Base-by-base conservation (phyloP, 352 stramenopile genomes). In the Bremia lactucae region DNA sequence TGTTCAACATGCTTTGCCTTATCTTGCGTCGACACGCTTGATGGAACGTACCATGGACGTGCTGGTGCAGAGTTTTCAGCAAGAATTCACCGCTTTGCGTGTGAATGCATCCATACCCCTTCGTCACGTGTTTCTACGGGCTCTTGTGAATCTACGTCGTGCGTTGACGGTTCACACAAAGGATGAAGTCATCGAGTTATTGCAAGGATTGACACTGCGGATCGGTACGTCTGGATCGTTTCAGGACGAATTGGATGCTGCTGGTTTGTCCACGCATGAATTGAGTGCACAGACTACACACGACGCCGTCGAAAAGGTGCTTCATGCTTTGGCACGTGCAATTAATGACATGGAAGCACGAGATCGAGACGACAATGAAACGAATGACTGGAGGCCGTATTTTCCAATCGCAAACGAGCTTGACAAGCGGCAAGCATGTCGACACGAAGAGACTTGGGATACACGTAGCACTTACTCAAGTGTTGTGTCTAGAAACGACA, bases 321-420 rank as follows among this genome's bases (percentile, higher is more conserved):
- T 89, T 7, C 59, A 87, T 31, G 62, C 72, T 2, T 44, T 89
- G 2, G 77, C 68, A 21, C 38, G 80, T 2, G 36, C 49, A 0
- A 76, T 89, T 23, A 89, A 89, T 24, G 74, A 84, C 9, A 73
- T 63, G 0, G 77, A 89, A 34, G 54, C 84, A 50, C 74, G 87
- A 41, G 72, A 87, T 11, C 62, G 60, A 42, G 77, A 89, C 60
- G 74, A 86, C 39, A n/a, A n/a, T n/a, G n/a, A n/a, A n/a, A 55
- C 65, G 44, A 68, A 65, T 0, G 74, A 86, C 22, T 54, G 83
- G 22, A 68, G 86, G 18, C 77, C 72, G 19, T 67, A 80, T 31
- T 89, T 87, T 25, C 74, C 77, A 6, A 55, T 61, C 6, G 73
- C 72, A 0, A 74, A 74, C 24, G 77, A 89, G 6, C 34, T 87